A percentile compares a stretch with the other conserved stretches of the same genome.
Conservation (phyloP, 176 grass and related monocot genomes). For the Tillandsia fasciculata region DNA sequence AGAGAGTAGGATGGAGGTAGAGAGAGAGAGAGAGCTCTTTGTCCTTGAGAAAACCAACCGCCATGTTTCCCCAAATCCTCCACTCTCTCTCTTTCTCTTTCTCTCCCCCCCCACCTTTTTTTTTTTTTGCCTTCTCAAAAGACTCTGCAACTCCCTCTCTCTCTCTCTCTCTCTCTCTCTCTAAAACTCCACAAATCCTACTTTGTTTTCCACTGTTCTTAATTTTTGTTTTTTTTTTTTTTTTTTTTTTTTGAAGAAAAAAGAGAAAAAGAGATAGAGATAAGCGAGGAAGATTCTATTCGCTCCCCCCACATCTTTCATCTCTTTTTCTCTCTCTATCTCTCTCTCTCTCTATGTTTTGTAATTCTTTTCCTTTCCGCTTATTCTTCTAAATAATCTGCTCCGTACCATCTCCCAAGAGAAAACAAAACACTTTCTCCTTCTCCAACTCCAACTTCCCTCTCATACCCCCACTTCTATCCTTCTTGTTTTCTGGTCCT, state of each 20-base stretch:
- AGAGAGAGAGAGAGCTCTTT: background rate
- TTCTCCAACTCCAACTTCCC: background rate
- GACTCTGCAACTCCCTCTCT: background rate
- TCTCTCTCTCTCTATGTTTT: background rate
- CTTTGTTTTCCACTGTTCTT: background rate
- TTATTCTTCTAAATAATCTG: background rate
- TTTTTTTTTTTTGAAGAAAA: background rate
- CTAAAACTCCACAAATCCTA: background rate
- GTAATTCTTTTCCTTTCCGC: background rate
- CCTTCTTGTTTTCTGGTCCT: background rate
- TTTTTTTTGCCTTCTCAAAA: background rate
- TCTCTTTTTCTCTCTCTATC: background rate
- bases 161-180: background rate
- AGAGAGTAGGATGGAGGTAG: background rate
- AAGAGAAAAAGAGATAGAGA: slow-evolving; percentile 2
- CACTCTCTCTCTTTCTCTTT: background rate
- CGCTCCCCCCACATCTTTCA: background rate
- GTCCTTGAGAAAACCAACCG: slow-evolving; percentile 9
- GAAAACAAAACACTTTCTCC: background rate
- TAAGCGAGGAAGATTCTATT: slow-evolving; percentile 23
- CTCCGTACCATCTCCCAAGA: background rate
- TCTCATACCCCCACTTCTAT: background rate
- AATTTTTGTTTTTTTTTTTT: background rate
- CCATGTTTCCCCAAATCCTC: slow-evolving; percentile 13
- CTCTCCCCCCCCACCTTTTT: background rate